These are phyloP conservation scores for Helicocarpus griseus DNA, from an alignment of 2,329 filamentous ascomycete species.

Conservation along the genomic window DNA sequence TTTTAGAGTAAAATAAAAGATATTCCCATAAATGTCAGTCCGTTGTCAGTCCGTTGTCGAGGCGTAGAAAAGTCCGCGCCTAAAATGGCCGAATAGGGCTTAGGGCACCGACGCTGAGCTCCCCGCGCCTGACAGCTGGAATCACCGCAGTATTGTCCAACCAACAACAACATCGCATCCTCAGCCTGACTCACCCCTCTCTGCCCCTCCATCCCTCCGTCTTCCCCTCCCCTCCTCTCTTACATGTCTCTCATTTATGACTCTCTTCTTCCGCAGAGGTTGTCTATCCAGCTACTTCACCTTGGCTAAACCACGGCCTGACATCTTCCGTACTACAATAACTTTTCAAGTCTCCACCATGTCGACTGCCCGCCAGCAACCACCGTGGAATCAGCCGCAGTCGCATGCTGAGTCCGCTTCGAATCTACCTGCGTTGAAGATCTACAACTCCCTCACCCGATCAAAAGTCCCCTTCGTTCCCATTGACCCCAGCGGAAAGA, in stretches of 20 bases:
- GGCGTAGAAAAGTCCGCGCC: not conserved
- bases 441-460: constrained; percentile 74
- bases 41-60: not conserved
- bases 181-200: constrained; percentile 1
- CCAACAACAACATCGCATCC: not conserved
- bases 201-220: not conserved
- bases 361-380: constrained; percentile 31
- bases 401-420: constrained; percentile 22
- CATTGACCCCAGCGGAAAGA: constrained; percentile 54
- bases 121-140: too few relatives aligned
- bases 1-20: not conserved
- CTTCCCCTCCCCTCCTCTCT: not conserved
- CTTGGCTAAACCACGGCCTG: constrained; percentile 3
- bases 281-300: not conserved
- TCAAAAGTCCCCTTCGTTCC: constrained; percentile 66
- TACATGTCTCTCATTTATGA: constrained; percentile 7
- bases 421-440: constrained; percentile 50
- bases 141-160: not conserved
- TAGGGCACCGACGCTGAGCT: not conserved
- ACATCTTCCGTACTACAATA: not conserved
- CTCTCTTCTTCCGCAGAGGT: not conserved
- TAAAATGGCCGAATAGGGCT: constrained; percentile 5
- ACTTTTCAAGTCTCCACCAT: constrained; percentile 9
- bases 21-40: too few relatives aligned
- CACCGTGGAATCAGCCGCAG: constrained; percentile 35